Percentiles rank a stretch among this genome's conserved stretches.
Evolutionary conservation across 2,329 filamentous ascomycete species (phyloP).

Genomic region (Dothideomycetes sp.): DNA sequence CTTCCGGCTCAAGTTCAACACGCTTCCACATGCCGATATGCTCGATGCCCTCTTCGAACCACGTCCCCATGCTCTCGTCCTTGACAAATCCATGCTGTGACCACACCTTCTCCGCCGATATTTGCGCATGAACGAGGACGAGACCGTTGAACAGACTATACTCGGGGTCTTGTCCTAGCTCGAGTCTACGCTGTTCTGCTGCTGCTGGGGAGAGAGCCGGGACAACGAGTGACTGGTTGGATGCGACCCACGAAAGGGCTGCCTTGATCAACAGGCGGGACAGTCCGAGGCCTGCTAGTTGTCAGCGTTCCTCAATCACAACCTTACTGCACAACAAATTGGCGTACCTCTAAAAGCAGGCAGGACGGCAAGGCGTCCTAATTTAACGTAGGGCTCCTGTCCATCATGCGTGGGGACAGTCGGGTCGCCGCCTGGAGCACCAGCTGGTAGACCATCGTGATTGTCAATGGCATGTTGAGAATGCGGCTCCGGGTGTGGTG

Average conservation of each 20-base stretch:
- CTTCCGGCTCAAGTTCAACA: slow-evolving; percentile 30
- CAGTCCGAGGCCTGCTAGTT: slow-evolving; percentile 39
- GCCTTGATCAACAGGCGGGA: slow-evolving; percentile 55
- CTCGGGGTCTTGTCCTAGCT: slow-evolving; percentile 17
- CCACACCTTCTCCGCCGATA: slow-evolving; percentile 54
- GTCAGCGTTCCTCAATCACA: not conserved
- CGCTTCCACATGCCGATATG: slow-evolving; percentile 75
- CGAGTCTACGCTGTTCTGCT: slow-evolving; percentile 26
- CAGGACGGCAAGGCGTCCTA: slow-evolving; percentile 66
- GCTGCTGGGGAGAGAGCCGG: slow-evolving; percentile 26
- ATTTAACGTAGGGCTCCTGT: slow-evolving; percentile 67
- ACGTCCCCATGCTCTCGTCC: slow-evolving; percentile 63
- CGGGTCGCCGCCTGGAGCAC: slow-evolving; percentile 9
- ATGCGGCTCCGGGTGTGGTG: slow-evolving; percentile 47
- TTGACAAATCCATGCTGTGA: slow-evolving; percentile 58
- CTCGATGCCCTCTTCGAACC: slow-evolving; percentile 74
- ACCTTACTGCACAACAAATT: no score
- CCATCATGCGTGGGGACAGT: slow-evolving; percentile 45
- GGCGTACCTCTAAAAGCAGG: slow-evolving; percentile 49
- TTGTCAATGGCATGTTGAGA: slow-evolving; percentile 15
- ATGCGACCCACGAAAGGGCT: slow-evolving; percentile 55
- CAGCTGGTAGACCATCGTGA: slow-evolving; percentile 9
- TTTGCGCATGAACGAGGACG: slow-evolving; percentile 70
- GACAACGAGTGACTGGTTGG: slow-evolving; percentile 41
- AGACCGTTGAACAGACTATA: slow-evolving; percentile 58